phyloP scores from a whole-genome alignment of 1,284 basidiomycete genomes.

The Puccinia coronata region DNA sequence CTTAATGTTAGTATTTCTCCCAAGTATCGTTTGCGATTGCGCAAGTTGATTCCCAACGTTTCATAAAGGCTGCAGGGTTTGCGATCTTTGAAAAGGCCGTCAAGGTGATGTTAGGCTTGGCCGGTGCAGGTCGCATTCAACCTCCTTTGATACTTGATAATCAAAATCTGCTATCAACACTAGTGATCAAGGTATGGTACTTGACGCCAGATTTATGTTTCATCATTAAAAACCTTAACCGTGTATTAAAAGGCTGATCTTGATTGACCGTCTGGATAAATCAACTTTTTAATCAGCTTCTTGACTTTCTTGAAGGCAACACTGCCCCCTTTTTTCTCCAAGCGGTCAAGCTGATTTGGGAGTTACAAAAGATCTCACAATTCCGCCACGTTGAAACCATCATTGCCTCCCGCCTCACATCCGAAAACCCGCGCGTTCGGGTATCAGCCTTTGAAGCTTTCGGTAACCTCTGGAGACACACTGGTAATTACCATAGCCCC shows the following conservation, averaged over 20 bases:
- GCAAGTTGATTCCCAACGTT: slow-evolving; percentile 32
- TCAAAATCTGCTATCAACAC: slow-evolving; percentile 20
- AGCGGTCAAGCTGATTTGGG: slow-evolving; percentile 83
- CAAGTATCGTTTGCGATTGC: background rate
- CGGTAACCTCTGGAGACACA: slow-evolving; percentile 86
- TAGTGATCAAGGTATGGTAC: slow-evolving; percentile 20
- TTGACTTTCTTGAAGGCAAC: slow-evolving; percentile 72
- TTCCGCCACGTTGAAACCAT: slow-evolving; percentile 73
- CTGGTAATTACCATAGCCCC: slow-evolving; percentile 65
- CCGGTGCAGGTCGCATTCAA: slow-evolving; percentile 8
- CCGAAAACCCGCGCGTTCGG: slow-evolving; percentile 61
- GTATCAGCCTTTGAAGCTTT: slow-evolving; percentile 74
- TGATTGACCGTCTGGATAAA: background rate
- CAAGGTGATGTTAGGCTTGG: slow-evolving; percentile 36
- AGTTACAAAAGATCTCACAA: slow-evolving; percentile 68
- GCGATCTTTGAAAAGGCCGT: slow-evolving; percentile 23
- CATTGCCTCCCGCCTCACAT: slow-evolving; percentile 70
- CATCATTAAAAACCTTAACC: background rate
- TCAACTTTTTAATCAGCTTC: slow-evolving; percentile 63
- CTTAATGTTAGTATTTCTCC: slow-evolving; percentile 31
- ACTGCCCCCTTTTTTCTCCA: slow-evolving; percentile 76
- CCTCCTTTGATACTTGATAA: slow-evolving; percentile 28
- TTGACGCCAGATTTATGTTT: background rate
- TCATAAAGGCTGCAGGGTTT: slow-evolving; percentile 41
- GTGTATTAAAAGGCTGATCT: background rate